Evolutionary conservation across 495 filamentous ascomycete species (phyloP).

Genomic region (Daldinia childiae): DNA sequence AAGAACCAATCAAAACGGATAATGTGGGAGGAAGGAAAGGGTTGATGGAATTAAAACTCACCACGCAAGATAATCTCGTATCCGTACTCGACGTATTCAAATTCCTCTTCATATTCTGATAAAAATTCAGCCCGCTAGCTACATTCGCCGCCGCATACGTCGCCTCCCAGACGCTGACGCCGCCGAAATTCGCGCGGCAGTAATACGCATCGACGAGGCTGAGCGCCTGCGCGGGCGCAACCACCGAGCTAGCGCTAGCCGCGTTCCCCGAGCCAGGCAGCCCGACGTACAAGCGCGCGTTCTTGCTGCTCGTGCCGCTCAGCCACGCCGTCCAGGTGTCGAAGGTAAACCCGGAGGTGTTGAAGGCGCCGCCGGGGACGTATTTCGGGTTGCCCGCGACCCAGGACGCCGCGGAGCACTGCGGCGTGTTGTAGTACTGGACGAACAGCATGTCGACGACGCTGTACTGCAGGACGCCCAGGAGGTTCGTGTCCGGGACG

Average conservation of each 20-base stretch:
- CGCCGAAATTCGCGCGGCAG: slow-evolving; percentile 66
- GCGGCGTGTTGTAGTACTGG: slow-evolving; percentile 74
- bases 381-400: slow-evolving; percentile 47
- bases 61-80: slow-evolving; percentile 27
- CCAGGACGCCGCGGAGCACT: slow-evolving; percentile 63
- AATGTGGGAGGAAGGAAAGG: too few species aligned
- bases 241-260: slow-evolving; percentile 47
- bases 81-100: slow-evolving; percentile 37
- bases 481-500: slow-evolving; percentile 59
- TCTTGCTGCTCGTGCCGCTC: slow-evolving; percentile 43
- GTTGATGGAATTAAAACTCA: neutral
- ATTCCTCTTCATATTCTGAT: slow-evolving; percentile 50
- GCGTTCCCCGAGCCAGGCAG: slow-evolving; percentile 46
- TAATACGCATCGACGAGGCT: slow-evolving; percentile 62
- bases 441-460: slow-evolving; percentile 71
- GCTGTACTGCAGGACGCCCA: slow-evolving; percentile 60
- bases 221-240: slow-evolving; percentile 58
- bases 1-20: too few species aligned
- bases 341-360: slow-evolving; percentile 48
- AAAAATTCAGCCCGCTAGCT: slow-evolving; percentile 56
- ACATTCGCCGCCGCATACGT: slow-evolving; percentile 61
- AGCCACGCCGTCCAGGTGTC: slow-evolving; percentile 51
- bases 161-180: slow-evolving; percentile 79
- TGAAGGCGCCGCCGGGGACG: slow-evolving; percentile 39
- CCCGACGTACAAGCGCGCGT: slow-evolving; percentile 57